phyloP scores from a whole-genome alignment of 148 eudicot species.

The Chenopodium suecicum region DNA sequence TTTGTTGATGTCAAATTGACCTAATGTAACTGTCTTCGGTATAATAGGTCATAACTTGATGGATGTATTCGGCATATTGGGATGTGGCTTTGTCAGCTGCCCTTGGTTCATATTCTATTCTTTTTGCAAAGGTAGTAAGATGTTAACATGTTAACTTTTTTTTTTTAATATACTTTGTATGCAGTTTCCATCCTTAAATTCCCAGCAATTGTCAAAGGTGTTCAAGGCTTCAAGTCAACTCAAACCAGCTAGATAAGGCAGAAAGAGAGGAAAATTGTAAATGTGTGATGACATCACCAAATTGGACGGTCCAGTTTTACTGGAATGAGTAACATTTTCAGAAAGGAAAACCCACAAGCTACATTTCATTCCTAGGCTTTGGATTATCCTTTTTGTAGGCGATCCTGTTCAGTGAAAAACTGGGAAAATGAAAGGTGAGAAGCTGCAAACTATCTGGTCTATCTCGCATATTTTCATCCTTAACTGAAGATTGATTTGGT shows the following conservation, averaged over 20 bases:
- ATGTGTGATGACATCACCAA: not conserved
- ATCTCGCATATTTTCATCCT: not conserved
- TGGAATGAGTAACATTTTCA: too few relatives aligned
- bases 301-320: too few relatives aligned
- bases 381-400: not conserved
- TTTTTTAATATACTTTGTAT: not conserved
- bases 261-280: not conserved
- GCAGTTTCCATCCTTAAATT: conserved; percentile 15
- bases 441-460: not conserved
- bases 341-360: not conserved
- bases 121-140: not conserved
- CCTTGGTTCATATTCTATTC: not conserved
- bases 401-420: not conserved
- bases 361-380: not conserved
- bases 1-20: conserved; percentile 18
- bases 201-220: not conserved
- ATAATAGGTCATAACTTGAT: not conserved
- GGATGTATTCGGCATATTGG: not conserved
- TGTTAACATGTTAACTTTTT: conserved; percentile 7
- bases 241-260: not conserved
- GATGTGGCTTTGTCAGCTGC: not conserved
- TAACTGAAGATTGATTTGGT: not conserved
- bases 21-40: not conserved
- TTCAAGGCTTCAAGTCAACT: conserved; percentile 22
- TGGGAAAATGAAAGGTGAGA: too few relatives aligned